These are phyloP conservation scores for Marasmius sp. DNA, from an alignment of 1,284 basidiomycete species.

Conservation along the genomic window DNA sequence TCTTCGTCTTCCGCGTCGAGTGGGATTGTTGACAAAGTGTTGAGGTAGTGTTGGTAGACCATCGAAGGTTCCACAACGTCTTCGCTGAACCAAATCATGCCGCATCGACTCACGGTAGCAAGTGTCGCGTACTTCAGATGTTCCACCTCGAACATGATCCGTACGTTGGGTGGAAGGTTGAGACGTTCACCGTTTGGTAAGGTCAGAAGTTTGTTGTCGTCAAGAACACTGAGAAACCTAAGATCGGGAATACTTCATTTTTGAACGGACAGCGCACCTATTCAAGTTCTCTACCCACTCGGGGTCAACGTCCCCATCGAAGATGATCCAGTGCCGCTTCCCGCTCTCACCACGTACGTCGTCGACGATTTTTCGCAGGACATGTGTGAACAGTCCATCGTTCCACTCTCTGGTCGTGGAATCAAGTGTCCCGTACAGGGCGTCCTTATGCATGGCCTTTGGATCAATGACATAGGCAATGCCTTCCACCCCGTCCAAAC, in stretches of 20 bases:
- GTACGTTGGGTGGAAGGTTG: slow-evolving; percentile 94
- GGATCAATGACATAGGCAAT: slow-evolving; percentile 98
- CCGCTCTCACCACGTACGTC: slow-evolving; percentile 97
- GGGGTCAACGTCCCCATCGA: slow-evolving; percentile 99
- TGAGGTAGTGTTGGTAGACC: slow-evolving; percentile 91
- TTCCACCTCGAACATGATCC: slow-evolving; percentile 99
- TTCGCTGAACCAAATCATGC: slow-evolving; percentile 99
- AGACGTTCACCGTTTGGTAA: slow-evolving; percentile 98
- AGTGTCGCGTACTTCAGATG: slow-evolving; percentile 96
- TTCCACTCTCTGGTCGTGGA: slow-evolving; percentile 99
- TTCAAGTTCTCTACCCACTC: slow-evolving; percentile 99
- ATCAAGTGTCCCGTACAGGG: slow-evolving; percentile 96
- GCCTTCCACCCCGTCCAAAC: slow-evolving; percentile 90
- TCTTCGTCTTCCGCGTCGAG: slow-evolving; percentile 94
- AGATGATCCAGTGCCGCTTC: slow-evolving; percentile 99
- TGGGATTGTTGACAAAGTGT: slow-evolving; percentile 74
- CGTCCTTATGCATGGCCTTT: slow-evolving; percentile 99
- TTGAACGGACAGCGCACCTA: slow-evolving; percentile 60
- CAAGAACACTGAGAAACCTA: slow-evolving; percentile 76
- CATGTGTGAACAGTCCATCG: slow-evolving; percentile 97
- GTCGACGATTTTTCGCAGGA: slow-evolving; percentile 96
- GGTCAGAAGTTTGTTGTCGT: slow-evolving; percentile 98
- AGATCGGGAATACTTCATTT: neutral
- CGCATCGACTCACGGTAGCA: slow-evolving; percentile 98
- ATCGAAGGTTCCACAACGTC: slow-evolving; percentile 90